These are phyloP conservation scores for Talaromyces funiculosus DNA, from an alignment of 2,329 filamentous ascomycete species.

Conservation along the genomic window DNA sequence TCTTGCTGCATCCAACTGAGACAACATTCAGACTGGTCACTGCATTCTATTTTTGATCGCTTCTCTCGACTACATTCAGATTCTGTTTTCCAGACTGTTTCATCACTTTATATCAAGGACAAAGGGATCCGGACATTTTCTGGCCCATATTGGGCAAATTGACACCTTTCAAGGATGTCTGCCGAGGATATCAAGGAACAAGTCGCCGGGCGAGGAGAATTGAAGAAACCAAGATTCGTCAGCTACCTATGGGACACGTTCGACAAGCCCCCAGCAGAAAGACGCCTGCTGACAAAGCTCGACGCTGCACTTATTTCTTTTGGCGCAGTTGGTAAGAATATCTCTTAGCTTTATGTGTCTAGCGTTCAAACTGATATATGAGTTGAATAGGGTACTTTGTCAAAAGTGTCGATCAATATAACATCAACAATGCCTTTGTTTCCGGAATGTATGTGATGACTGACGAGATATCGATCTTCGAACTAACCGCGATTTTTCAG, in stretches of 20 bases:
- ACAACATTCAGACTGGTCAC: background rate
- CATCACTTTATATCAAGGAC: too few species aligned
- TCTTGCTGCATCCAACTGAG: background rate
- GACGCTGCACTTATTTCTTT: constrained; percentile 47
- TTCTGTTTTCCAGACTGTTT: background rate
- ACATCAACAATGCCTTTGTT: constrained; percentile 45
- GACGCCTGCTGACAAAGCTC: constrained; percentile 46
- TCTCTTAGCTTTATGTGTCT: background rate
- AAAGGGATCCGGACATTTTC: background rate
- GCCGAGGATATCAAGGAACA: constrained; percentile 5
- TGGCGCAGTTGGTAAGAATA: constrained; percentile 33
- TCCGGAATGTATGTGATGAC: constrained; percentile 38
- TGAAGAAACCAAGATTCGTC: constrained; percentile 41
- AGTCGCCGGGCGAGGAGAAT: constrained; percentile 18
- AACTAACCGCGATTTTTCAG: constrained; percentile 19
- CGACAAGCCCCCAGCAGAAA: constrained; percentile 48
- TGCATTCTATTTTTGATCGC: background rate
- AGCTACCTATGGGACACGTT: constrained; percentile 51
- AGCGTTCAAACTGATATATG: background rate
- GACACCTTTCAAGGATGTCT: constrained; percentile 7
- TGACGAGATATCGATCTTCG: background rate
- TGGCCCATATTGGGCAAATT: background rate
- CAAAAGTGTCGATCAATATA: constrained; percentile 44
- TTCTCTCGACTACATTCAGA: background rate
- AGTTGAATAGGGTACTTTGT: constrained; percentile 44